Conservation (phyloP, 768 basidiomycete genomes). For the Rhizopogon sp. region DNA sequence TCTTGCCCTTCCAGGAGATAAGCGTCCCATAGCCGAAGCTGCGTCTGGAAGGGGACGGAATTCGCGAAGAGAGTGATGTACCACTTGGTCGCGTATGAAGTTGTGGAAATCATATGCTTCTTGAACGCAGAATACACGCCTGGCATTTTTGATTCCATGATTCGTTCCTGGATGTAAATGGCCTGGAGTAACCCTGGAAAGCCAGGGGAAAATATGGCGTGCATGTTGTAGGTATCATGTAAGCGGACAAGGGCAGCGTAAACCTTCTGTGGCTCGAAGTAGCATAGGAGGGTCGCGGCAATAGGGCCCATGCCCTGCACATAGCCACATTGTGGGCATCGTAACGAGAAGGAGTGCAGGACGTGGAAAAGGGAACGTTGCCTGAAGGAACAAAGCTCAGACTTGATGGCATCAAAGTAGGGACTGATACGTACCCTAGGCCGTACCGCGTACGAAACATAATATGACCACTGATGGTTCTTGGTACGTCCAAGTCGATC, state of each 20-base stretch:
- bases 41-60: slow-evolving; percentile 92
- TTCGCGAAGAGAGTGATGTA: slow-evolving; percentile 98
- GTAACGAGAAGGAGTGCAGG: slow-evolving; percentile 84
- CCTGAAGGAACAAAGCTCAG: slow-evolving; percentile 31
- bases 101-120: slow-evolving; percentile 87
- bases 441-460: slow-evolving; percentile 96
- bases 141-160: slow-evolving; percentile 86
- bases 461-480: slow-evolving; percentile 93
- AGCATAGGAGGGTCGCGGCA: slow-evolving; percentile 90
- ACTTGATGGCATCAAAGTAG: not conserved
- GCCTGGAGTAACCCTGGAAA: slow-evolving; percentile 94
- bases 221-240: slow-evolving; percentile 85
- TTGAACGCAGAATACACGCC: slow-evolving; percentile 82
- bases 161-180: slow-evolving; percentile 93
- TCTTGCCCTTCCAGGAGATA: slow-evolving; percentile 90
- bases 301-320: slow-evolving; percentile 99
- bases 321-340: slow-evolving; percentile 86
- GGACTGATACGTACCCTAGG: slow-evolving; percentile 65
- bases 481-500: slow-evolving; percentile 95
- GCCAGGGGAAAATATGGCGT: slow-evolving; percentile 85
- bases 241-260: slow-evolving; percentile 84
- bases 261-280: slow-evolving; percentile 85
- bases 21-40: slow-evolving; percentile 92
- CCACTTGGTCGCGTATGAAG: slow-evolving; percentile 98
- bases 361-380: slow-evolving; percentile 96